A percentile compares a stretch with the other conserved stretches of the same genome.
These are phyloP conservation scores for Mycosphaerelloides madeirae DNA, from an alignment of 2,329 filamentous ascomycete genomes.

Conservation along the genomic window DNA sequence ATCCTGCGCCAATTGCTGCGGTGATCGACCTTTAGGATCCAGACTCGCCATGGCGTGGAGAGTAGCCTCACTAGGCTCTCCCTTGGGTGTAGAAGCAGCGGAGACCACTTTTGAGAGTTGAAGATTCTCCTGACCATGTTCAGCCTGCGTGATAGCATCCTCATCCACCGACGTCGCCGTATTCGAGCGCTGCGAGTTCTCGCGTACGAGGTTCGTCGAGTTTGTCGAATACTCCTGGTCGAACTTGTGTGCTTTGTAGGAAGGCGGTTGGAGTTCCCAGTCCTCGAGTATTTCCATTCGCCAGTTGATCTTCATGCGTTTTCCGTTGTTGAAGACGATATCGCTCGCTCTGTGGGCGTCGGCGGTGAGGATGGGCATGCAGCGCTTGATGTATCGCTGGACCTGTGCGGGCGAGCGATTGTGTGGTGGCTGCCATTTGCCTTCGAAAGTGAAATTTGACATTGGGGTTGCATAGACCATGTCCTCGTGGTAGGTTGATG, in stretches of 20 bases:
- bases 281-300: slow-evolving; percentile 39
- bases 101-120: slow-evolving; percentile 20
- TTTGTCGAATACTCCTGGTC: slow-evolving; percentile 3
- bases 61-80: slow-evolving; percentile 1
- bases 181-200: slow-evolving; percentile 15
- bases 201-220: slow-evolving; percentile 8
- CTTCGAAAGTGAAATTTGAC: slow-evolving; percentile 28
- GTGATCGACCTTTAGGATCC: slow-evolving; percentile 14
- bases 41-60: background rate
- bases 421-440: slow-evolving; percentile 35
- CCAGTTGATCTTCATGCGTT: slow-evolving; percentile 42
- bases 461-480: slow-evolving; percentile 31
- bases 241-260: slow-evolving; percentile 35
- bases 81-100: slow-evolving; percentile 6
- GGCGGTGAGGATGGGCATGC: slow-evolving; percentile 42
- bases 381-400: slow-evolving; percentile 45
- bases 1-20: slow-evolving; percentile 10
- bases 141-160: slow-evolving; percentile 19
- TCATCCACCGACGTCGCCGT: slow-evolving; percentile 7
- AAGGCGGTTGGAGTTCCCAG: slow-evolving; percentile 42
- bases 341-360: slow-evolving; percentile 44
- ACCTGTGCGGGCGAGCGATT: slow-evolving; percentile 34
- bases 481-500: slow-evolving; percentile 24
- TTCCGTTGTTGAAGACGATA: slow-evolving; percentile 40
- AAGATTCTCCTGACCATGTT: slow-evolving; percentile 14